Base-by-base conservation (phyloP, 345 rosid species). In the Cardamine resedifolia region DNA sequence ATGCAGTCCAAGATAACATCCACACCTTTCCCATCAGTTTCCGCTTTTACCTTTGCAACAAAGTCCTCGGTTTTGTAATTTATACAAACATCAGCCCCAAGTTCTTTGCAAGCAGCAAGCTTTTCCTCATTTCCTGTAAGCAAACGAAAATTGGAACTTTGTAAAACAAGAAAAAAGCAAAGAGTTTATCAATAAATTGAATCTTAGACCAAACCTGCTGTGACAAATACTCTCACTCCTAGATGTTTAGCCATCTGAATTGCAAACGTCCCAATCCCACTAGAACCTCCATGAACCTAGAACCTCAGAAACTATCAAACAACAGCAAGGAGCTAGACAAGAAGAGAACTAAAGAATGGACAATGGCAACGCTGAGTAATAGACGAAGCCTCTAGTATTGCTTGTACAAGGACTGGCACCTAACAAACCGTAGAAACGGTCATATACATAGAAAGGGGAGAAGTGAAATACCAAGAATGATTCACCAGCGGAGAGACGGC, bases 261-360 rank as follows among this genome's bases (percentile, higher is more conserved):
- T 19, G 92, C 97, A 72, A 87, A 90, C 24, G 97, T 90, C 21
- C 98, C 98, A 38, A 90, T 86, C 57, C 97, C 98, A 77, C 96
- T 93, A 21, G 98, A 89, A 44, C 98, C 98, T 41, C 98, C 97
- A 75, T 93, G 98, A 81, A 93, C 81, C 94, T 89, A 76, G 43
- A 66, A 83, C 41, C 31, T 50, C 38, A 56, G 75, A 14, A 19
- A 44, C 45, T 6, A 38, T 64, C 55, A 70, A 63, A 59, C 53
- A 59, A 56, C n/a, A 60, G 33, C 39, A 20, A 49, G 44, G 49
- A 49, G 55, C 12, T 0, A 49, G n/a, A n/a, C n/a, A n/a, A n/a
- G n/a, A 24, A 10, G 0, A 36, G 1, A 16, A 3, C 26, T 8
- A 34, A 27, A 50, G 31, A 62, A 47, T 55, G 30, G 12, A 50